Percentiles rank a stretch among this genome's conserved stretches.
These are phyloP conservation scores for Erodium maritimum DNA, from an alignment of 345 rosid species.

Conservation along the genomic window DNA sequence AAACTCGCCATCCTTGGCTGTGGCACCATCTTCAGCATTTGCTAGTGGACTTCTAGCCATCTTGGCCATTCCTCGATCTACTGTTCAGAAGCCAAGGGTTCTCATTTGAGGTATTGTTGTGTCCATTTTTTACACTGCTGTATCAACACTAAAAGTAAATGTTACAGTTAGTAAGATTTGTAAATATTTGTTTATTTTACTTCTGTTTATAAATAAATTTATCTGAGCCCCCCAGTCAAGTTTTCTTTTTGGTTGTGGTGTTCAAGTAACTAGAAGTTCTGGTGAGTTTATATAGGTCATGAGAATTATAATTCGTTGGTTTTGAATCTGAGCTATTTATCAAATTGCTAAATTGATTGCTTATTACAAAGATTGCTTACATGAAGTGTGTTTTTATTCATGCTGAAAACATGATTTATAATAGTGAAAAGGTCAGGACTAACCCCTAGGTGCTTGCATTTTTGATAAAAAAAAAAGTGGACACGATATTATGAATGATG, in stretches of 20 bases:
- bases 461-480: neutral
- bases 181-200: constrained; percentile 13
- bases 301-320: neutral
- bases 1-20: constrained; percentile 65
- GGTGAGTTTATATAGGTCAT: neutral
- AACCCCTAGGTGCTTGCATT: too few relatives aligned
- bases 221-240: constrained; percentile 7
- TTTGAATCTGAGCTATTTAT: constrained; percentile 4
- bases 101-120: constrained; percentile 35
- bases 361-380: neutral
- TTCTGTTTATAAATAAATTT: neutral
- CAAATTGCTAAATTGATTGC: neutral
- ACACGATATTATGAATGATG: neutral
- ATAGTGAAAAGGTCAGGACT: too few relatives aligned
- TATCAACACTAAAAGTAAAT: constrained; percentile 9
- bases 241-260: neutral
- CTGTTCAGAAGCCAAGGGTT: constrained; percentile 41
- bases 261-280: constrained; percentile 4
- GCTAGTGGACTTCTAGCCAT: constrained; percentile 55
- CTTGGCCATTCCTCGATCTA: constrained; percentile 61
- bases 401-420: too few relatives aligned
- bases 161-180: constrained; percentile 9
- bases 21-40: constrained; percentile 46
- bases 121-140: constrained; percentile 10
- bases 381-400: neutral